Base-by-base conservation (phyloP, 768 basidiomycete species). In the Russula vinacea region DNA sequence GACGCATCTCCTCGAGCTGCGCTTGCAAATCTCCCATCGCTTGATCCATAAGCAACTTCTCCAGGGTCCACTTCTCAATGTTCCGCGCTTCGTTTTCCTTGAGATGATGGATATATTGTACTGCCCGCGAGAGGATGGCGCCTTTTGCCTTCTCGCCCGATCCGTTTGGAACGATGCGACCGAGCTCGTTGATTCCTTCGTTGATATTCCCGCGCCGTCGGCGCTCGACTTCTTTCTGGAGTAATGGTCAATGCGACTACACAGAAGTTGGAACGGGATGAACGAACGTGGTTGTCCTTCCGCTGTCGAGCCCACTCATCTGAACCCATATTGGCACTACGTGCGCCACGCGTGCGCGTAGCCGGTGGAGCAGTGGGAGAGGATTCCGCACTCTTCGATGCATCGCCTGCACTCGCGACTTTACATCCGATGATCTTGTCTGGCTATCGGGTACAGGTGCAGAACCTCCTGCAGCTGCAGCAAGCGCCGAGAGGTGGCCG, bases 171-270 rank as follows among this genome's bases (percentile, higher is more conserved):
- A 98, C 88, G 69, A 95, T 90, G 0, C 87, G 84, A 0, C 90
- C 89, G 17, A 98, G 86, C 70, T 91, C 89, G 71, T 90, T 93
- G 78, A 99, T 97, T 0, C 95, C 95, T 67, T 95, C 90, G 76
- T 96, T 97, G 77, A 99, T 98, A 69, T 94, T 94, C 19, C 94
- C 94, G 53, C 96, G 82, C 58, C 96, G 88, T 42, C 93, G 85
- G 58, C 96, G 89, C 74, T 99, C 96, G 14, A 98, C 94, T 78
- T 98, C 94, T 92, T 98, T 98, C 95, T 98, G 77, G 57, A 67
- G 16, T 19, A 47, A 47, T 11, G 29, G n/a, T 56, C 16, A 33
- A 58, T 17, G n/a, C 26, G 45, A 57, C 50, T 62, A 4, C 10
- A 37, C 7, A 13, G 1, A 37, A 40, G 16, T 0, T 1, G 10